Conservation (phyloP, 2,329 filamentous ascomycete genomes). For the Piedraia hortae region DNA sequence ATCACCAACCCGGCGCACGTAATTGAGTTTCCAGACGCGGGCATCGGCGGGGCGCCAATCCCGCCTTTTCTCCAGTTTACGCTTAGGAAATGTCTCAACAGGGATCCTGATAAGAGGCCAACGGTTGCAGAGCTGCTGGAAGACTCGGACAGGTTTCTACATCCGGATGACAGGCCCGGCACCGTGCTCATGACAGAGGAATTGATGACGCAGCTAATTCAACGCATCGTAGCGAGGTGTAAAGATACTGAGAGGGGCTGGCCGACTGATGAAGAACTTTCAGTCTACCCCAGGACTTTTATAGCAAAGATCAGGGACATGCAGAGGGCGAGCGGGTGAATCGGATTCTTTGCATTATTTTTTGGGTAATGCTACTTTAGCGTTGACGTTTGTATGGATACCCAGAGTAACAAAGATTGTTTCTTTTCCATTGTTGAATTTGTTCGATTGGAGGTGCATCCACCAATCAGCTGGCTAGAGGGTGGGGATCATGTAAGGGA, state of each 20-base stretch:
- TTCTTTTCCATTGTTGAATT: too few relatives aligned
- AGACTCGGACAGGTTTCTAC: conserved; percentile 28
- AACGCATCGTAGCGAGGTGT: conserved; percentile 31
- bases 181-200: conserved; percentile 27
- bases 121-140: conserved; percentile 28
- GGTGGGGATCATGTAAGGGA: too few relatives aligned
- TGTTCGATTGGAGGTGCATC: too few relatives aligned
- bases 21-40: conserved; percentile 44
- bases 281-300: conserved; percentile 19
- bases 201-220: conserved; percentile 30
- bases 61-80: conserved; percentile 28
- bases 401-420: too few relatives aligned
- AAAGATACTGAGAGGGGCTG: conserved; percentile 22
- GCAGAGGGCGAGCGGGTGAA: too few relatives aligned
- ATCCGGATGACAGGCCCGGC: conserved; percentile 24
- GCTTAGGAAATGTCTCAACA: conserved; percentile 28
- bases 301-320: conserved; percentile 21
- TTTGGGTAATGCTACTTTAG: too few relatives aligned
- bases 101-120: conserved; percentile 28
- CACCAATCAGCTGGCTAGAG: too few relatives aligned
- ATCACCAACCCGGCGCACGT: conserved; percentile 53
- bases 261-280: conserved; percentile 28
- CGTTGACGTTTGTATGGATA: too few relatives aligned
- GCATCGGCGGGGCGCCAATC: conserved; percentile 33
- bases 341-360: too few relatives aligned